These are phyloP conservation scores for Sugiyamaella lignohabitans DNA, from an alignment of 805 yeast species.

Conservation along the genomic window DNA sequence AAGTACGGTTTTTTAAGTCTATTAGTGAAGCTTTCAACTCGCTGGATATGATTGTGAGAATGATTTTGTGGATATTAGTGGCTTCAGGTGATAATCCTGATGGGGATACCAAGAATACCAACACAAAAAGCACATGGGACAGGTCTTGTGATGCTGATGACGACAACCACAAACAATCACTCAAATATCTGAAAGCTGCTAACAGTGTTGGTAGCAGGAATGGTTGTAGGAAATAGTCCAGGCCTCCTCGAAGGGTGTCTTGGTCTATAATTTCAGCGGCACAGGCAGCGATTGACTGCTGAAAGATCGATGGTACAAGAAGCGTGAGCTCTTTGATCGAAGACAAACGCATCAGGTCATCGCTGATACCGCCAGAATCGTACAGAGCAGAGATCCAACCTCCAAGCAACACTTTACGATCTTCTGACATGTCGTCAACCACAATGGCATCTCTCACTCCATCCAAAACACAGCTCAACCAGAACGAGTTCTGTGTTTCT, in stretches of 20 bases:
- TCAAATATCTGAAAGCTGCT: conserved; percentile 48
- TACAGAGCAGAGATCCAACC: conserved; percentile 80
- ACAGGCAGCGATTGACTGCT: conserved; percentile 61
- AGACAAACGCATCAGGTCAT: conserved; percentile 64
- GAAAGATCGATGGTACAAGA: conserved; percentile 66
- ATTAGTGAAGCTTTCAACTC: conserved; percentile 20
- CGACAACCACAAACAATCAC: conserved; percentile 35
- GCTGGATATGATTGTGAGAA: conserved; percentile 30
- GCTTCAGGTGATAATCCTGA: conserved; percentile 40
- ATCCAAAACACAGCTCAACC: conserved; percentile 3
- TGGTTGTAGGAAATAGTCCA: conserved; percentile 81
- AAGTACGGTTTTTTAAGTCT: conserved; percentile 2
- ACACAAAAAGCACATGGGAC: conserved; percentile 34
- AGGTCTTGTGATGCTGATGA: conserved; percentile 26
- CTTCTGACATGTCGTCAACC: conserved; percentile 19
- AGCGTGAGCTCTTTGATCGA: conserved; percentile 60
- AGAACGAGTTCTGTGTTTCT: conserved; percentile 6
- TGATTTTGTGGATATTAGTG: conserved; percentile 38
- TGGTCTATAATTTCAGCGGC: conserved; percentile 49
- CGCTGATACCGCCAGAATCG: conserved; percentile 79
- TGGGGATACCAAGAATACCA: conserved; percentile 40
- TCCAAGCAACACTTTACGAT: conserved; percentile 35
- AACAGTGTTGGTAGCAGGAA: conserved; percentile 55
- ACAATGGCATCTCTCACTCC: conserved; percentile 1
- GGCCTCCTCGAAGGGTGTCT: conserved; percentile 62